Conservation (phyloP, 2,329 filamentous ascomycete species). For the Cyphellophora attinorum region DNA sequence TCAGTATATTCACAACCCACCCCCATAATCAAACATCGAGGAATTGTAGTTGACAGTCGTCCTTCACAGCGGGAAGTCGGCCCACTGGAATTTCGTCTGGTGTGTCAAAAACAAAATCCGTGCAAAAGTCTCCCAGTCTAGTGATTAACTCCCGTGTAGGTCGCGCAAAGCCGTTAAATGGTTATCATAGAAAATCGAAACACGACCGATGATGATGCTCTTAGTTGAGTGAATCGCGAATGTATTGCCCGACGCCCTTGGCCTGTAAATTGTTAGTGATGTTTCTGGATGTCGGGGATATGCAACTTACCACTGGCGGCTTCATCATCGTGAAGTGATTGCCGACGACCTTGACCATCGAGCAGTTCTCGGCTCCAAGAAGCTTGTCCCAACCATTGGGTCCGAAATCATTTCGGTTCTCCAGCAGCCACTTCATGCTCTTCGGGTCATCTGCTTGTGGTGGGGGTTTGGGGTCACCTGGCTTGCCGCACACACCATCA, state of each 20-base stretch:
- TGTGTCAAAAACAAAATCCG: no score
- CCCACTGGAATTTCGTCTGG: no score
- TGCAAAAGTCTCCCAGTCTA: no score
- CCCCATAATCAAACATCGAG: no score
- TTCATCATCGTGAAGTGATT: constrained; percentile 34
- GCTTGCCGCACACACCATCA: constrained; percentile 36
- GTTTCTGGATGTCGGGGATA: not conserved
- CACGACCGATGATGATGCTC: not conserved
- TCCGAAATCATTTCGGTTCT: constrained; percentile 38
- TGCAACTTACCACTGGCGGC: constrained; percentile 20
- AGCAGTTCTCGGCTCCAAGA: constrained; percentile 27
- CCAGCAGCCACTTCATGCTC: constrained; percentile 40
- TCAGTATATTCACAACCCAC: no score
- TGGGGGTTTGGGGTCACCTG: constrained; percentile 29
- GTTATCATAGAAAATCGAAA: not conserved
- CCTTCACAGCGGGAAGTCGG: no score
- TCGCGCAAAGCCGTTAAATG: not conserved
- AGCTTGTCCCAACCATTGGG: constrained; percentile 39
- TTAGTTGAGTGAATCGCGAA: constrained; percentile 15
- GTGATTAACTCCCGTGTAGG: no score
- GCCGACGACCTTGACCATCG: constrained; percentile 22
- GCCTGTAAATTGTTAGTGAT: constrained; percentile 12
- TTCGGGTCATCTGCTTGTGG: constrained; percentile 33
- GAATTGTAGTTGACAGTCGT: no score
- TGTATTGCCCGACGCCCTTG: constrained; percentile 18